A percentile compares a stretch with the other conserved stretches of the same genome.
Evolutionary conservation across 2,329 filamentous ascomycete species (phyloP).

Genomic region (Colletotrichum limetticola): DNA sequence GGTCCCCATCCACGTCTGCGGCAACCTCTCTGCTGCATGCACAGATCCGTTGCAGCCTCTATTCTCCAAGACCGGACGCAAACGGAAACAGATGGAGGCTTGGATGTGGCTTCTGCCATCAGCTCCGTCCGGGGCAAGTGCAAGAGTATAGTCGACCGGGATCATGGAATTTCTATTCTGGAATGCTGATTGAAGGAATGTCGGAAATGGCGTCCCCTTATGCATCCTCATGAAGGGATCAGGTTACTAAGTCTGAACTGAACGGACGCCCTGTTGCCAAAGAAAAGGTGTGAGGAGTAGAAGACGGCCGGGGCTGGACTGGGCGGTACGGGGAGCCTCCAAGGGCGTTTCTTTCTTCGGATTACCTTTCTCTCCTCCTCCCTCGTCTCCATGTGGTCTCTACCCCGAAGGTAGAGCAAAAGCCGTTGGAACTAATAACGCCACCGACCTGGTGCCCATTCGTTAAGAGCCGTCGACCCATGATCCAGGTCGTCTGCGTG

Average conservation of each 20-base stretch:
- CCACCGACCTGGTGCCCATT: slow-evolving; percentile 15
- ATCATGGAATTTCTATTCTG: slow-evolving; percentile 3
- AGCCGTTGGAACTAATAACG: slow-evolving; percentile 23
- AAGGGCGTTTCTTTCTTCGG: background rate
- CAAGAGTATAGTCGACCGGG: background rate
- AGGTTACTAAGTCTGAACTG: background rate
- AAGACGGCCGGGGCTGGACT: background rate
- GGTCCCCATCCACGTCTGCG: background rate
- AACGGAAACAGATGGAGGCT: slow-evolving; percentile 18
- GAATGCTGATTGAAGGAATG: background rate
- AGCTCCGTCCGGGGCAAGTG: background rate
- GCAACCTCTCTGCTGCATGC: slow-evolving; percentile 6
- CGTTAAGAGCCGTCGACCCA: slow-evolving; percentile 16
- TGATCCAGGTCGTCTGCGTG: slow-evolving; percentile 32
- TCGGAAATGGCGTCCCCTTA: background rate
- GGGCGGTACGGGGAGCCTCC: background rate
- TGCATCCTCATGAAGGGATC: background rate
- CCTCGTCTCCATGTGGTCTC: background rate
- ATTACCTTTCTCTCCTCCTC: slow-evolving; percentile 1
- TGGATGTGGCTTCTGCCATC: slow-evolving; percentile 16
- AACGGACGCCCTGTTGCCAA: background rate
- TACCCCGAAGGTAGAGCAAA: background rate
- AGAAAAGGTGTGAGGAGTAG: background rate
- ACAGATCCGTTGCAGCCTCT: slow-evolving; percentile 20
- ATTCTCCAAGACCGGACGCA: slow-evolving; percentile 5